Evolutionary conservation across 2,329 filamentous ascomycete genomes (phyloP).

Genomic region (Diaporthe sp.): DNA sequence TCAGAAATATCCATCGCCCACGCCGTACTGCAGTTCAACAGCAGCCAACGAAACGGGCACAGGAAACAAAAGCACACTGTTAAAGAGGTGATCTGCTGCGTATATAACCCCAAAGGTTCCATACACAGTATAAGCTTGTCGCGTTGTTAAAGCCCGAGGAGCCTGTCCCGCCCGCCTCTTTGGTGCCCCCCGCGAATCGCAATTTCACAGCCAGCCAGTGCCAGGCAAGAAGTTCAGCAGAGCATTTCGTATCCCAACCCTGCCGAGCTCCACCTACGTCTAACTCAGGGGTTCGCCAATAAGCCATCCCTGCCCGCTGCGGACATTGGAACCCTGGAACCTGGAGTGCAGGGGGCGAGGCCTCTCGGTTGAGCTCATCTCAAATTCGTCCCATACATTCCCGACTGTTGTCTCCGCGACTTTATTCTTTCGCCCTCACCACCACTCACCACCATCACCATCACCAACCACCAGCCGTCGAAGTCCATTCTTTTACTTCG

Average conservation of each 20-base stretch:
- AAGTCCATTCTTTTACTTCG: constrained; percentile 30
- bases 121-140: constrained; percentile 25
- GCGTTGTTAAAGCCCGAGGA: not conserved
- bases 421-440: not conserved
- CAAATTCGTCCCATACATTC: constrained; percentile 15
- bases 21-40: not conserved
- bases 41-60: not conserved
- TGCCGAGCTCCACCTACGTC: constrained; percentile 14
- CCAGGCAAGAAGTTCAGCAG: constrained; percentile 17
- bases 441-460: not conserved
- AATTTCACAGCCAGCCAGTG: constrained; percentile 23
- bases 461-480: constrained; percentile 22
- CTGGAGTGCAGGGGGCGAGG: not conserved
- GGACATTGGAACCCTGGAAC: constrained; percentile 2
- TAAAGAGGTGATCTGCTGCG: not conserved
- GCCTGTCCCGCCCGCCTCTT: constrained; percentile 6
- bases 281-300: constrained; percentile 20
- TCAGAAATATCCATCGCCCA: too few relatives aligned
- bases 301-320: constrained; percentile 14
- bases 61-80: too few relatives aligned
- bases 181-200: constrained; percentile 19
- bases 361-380: constrained; percentile 1
- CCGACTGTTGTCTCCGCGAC: constrained; percentile 1
- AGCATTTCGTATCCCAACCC: constrained; percentile 17
- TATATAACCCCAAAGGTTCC: constrained; percentile 8